Evolutionary conservation across 345 rosid species (phyloP).

Genomic region (Eutrema japonicum): DNA sequence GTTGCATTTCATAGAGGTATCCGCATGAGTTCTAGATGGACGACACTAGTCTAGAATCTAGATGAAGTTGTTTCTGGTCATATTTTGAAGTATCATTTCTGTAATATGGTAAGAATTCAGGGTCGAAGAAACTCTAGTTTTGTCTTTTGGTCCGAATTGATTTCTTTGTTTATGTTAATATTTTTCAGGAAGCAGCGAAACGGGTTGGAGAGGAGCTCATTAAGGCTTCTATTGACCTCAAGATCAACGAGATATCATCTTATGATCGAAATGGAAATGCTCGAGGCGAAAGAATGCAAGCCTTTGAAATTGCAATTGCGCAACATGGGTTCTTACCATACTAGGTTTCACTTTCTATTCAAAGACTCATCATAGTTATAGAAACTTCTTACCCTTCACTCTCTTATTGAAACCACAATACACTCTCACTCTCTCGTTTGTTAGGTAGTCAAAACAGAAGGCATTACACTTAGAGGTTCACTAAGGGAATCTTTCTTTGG

Average conservation of each 20-base stretch:
- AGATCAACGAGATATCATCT: conserved; percentile 71
- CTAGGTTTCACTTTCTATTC: conserved; percentile 36
- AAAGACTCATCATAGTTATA: conserved; percentile 1
- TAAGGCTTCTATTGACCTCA: conserved; percentile 61
- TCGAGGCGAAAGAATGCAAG: conserved; percentile 76
- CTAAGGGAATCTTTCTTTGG: conserved; percentile 11
- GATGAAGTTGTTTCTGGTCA: background rate
- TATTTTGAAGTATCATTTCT: conserved; percentile 12
- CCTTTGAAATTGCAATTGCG: conserved; percentile 76
- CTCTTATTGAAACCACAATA: conserved; percentile 23
- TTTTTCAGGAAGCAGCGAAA: conserved; percentile 75
- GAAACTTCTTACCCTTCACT: conserved; percentile 17
- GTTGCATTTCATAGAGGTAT: background rate
- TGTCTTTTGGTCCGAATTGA: background rate
- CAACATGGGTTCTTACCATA: conserved; percentile 71
- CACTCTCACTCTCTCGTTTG: background rate
- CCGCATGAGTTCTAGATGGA: background rate
- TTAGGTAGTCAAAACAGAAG: conserved; percentile 36
- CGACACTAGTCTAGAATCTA: background rate
- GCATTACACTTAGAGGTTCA: conserved; percentile 14
- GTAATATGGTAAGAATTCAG: background rate
- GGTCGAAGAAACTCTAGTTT: background rate
- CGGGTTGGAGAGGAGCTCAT: conserved; percentile 85
- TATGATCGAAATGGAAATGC: conserved; percentile 84
- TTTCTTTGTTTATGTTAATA: conserved; percentile 8